Conservation (phyloP, 306 rosid species). For the Elaeagnus macrophylla region DNA sequence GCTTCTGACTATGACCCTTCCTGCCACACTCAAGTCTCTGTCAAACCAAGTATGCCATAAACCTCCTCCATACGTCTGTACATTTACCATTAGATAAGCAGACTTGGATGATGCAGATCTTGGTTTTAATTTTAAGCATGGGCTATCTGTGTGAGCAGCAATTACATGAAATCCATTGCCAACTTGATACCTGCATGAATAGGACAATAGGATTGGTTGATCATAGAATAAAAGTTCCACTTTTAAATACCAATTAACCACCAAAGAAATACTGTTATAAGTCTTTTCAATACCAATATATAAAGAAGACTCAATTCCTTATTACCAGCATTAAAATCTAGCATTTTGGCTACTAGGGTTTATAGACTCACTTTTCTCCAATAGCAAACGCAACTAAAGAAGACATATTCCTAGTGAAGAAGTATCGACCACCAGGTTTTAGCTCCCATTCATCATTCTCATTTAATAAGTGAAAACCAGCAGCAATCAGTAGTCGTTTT, state of each 20-base stretch:
- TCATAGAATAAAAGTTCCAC: neutral
- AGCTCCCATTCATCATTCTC: constrained; percentile 85
- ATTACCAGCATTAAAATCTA: neutral
- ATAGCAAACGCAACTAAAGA: constrained; percentile 80
- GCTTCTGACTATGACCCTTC: constrained; percentile 69
- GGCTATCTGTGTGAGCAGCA: constrained; percentile 97
- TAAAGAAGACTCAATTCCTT: neutral
- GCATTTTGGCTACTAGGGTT: neutral
- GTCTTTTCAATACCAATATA: neutral
- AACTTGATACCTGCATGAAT: constrained; percentile 47
- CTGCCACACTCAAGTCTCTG: constrained; percentile 92
- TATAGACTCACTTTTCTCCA: constrained; percentile 61
- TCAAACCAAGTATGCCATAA: constrained; percentile 99
- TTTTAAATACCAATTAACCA: neutral
- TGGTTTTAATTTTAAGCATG: constrained; percentile 85
- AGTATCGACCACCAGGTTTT: constrained; percentile 89
- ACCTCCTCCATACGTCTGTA: constrained; percentile 91
- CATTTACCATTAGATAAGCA: constrained; percentile 66
- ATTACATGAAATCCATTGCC: constrained; percentile 82
- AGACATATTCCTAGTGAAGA: constrained; percentile 91
- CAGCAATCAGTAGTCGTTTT: constrained; percentile 58
- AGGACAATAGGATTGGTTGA: constrained; percentile 15
- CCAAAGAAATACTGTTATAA: neutral
- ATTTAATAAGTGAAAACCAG: constrained; percentile 66
- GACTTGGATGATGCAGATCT: constrained; percentile 68